Conservation (phyloP, 148 eudicot species). For the Rhododendron williamsianum region DNA sequence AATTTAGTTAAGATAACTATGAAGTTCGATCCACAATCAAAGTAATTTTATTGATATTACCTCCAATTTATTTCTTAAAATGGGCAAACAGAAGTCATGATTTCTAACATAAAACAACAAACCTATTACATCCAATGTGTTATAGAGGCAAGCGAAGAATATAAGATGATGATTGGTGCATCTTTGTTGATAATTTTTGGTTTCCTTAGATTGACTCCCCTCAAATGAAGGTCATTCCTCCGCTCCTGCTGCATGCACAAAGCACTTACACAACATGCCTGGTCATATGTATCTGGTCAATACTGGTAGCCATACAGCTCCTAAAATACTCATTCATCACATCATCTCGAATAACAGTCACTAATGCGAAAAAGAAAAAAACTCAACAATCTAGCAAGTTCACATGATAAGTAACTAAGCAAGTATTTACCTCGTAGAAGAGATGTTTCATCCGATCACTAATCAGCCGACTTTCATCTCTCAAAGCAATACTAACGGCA, state of each 20-base stretch:
- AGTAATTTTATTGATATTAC: background rate
- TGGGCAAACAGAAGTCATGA: background rate
- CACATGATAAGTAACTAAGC: conserved; percentile 4
- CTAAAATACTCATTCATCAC: background rate
- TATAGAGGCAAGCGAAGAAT: background rate
- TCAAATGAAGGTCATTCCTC: background rate
- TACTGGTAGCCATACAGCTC: background rate
- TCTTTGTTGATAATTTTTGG: background rate
- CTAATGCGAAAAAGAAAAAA: background rate
- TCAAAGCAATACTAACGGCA: conserved; percentile 82
- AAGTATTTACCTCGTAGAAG: conserved; percentile 73
- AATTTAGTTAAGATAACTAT: background rate
- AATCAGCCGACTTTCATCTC: conserved; percentile 89
- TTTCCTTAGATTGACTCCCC: background rate
- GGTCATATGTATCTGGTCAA: background rate
- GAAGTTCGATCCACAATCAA: background rate
- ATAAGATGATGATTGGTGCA: background rate
- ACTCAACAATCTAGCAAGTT: background rate
- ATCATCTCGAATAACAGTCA: background rate
- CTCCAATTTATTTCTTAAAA: background rate
- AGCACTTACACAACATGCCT: background rate
- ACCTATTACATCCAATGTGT: background rate
- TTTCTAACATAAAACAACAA: background rate
- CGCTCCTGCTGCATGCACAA: background rate
- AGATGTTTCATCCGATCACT: conserved; percentile 94